Evolutionary conservation across 2,329 filamentous ascomycete genomes (phyloP), one percentile per base, ranked within the genome.

Genomic region (Microsporum ferrugineum): DNA sequence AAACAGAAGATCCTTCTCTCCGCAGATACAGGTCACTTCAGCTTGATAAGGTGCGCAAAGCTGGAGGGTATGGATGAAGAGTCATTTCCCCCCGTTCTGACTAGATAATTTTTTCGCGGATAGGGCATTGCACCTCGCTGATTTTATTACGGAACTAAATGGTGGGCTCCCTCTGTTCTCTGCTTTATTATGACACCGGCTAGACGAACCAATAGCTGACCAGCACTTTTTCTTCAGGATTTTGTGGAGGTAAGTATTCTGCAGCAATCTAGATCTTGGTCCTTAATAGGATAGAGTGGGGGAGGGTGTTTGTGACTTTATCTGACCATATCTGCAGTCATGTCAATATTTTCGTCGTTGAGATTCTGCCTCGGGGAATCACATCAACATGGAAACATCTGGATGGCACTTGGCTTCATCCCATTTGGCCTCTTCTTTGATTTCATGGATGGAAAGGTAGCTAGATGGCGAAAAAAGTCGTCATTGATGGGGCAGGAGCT

Each of bases 401-500:
- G 89, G 83, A 77, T 86, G 38, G 91, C 94, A 1, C 84, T 99
- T 57, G 84, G 79, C 3, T 89, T 96, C 75, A 88, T 97, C 75
- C 92, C 92, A 0, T 89, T 96, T 63, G 91, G 91, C 3, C 80
- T 97, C 10, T 96, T 97, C 79, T 97, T 97, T 74, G 94, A 99
- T 75, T 95, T 96, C 72, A 90, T 97, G 82, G 94, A 99, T 74
- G 94, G 94, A 71, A 94, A 91, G 72, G 91, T 99, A 61, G 94
- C 94, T 65, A 82, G 94, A 66, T 97, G 94, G 94, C 85, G 94
- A 73, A 88, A 90, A 77, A 99, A 96, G 86, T 94, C 89, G 70
- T 95, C 89, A 69, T 80, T 99, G 72, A 97, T 99, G 92, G 94
- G 94, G 10, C 92, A 96, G 75, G 94, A 99, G 76, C 79, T 99